Conservation (phyloP, 2,329 filamentous ascomycete species). For the Fusarium sp. region DNA sequence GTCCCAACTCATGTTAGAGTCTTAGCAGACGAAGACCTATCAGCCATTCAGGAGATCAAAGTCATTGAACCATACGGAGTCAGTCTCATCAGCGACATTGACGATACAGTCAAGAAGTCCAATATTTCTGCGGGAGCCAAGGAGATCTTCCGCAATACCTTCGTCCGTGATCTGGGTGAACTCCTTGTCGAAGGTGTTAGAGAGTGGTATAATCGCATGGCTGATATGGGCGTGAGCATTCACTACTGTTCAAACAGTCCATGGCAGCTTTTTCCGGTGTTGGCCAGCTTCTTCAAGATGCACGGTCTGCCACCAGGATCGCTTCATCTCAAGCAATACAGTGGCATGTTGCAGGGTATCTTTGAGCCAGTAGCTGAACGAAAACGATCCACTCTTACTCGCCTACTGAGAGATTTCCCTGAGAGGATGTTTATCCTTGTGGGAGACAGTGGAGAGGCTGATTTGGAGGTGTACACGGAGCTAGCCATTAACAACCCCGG, state of each 20-base stretch:
- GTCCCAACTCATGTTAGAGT: constrained; percentile 90
- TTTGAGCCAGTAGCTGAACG: constrained; percentile 97
- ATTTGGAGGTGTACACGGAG: constrained; percentile 97
- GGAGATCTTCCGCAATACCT: constrained; percentile 97
- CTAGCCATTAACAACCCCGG: constrained; percentile 87
- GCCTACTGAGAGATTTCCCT: constrained; percentile 89
- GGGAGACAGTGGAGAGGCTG: constrained; percentile 95
- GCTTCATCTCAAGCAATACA: constrained; percentile 95
- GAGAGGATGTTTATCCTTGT: constrained; percentile 89
- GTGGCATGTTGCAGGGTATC: constrained; percentile 96
- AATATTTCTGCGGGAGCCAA: constrained; percentile 88
- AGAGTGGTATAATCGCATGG: constrained; percentile 87
- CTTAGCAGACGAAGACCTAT: constrained; percentile 86
- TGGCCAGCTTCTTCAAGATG: constrained; percentile 85
- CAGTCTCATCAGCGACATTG: constrained; percentile 96
- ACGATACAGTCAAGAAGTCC: constrained; percentile 96
- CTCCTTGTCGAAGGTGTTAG: constrained; percentile 87
- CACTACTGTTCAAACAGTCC: constrained; percentile 99
- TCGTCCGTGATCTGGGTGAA: constrained; percentile 85
- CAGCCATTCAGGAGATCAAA: constrained; percentile 80
- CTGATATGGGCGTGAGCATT: constrained; percentile 83
- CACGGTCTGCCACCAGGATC: constrained; percentile 88
- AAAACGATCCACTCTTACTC: constrained; percentile 89
- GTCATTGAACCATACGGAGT: constrained; percentile 84
- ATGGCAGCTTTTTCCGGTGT: constrained; percentile 94